phyloP scores from a whole-genome alignment of 371 early-diverging fungal genomes.

The Rhizomucor miehei region DNA sequence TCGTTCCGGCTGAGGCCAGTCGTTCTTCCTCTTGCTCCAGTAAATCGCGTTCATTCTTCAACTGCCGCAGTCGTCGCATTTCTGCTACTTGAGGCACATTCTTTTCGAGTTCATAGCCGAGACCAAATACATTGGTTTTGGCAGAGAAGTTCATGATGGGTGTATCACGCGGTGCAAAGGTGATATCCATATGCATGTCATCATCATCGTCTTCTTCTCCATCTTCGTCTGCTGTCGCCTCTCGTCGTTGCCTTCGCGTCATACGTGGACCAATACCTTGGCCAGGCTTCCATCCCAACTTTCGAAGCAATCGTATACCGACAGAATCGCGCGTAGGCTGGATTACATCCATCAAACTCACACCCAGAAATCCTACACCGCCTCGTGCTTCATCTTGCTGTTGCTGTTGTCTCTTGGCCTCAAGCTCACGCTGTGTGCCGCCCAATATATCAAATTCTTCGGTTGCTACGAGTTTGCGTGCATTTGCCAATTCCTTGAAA shows the following conservation, averaged over 20 bases:
- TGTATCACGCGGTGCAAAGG: slow-evolving; percentile 76
- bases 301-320: slow-evolving; percentile 59
- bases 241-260: slow-evolving; percentile 11
- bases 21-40: slow-evolving; percentile 5
- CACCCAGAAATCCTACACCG: slow-evolving; percentile 28
- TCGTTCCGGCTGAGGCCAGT: not conserved
- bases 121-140: slow-evolving; percentile 63
- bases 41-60: slow-evolving; percentile 12
- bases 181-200: slow-evolving; percentile 43
- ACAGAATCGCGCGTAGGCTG: slow-evolving; percentile 63
- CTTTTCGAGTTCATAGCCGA: slow-evolving; percentile 68
- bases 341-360: slow-evolving; percentile 45
- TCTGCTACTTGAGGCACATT: slow-evolving; percentile 66
- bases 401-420: slow-evolving; percentile 42
- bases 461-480: slow-evolving; percentile 55
- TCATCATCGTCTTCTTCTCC: slow-evolving; percentile 19
- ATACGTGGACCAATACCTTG: slow-evolving; percentile 80
- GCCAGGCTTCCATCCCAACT: slow-evolving; percentile 86
- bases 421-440: slow-evolving; percentile 61
- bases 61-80: slow-evolving; percentile 34
- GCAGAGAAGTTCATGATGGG: slow-evolving; percentile 52
- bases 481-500: slow-evolving; percentile 49
- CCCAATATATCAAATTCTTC: slow-evolving; percentile 71
- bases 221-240: not conserved
- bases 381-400: slow-evolving; percentile 36